Evolutionary conservation across 2,329 filamentous ascomycete species (phyloP), one percentile per base, ranked within the genome.

Genomic region (Xylaria digitata): DNA sequence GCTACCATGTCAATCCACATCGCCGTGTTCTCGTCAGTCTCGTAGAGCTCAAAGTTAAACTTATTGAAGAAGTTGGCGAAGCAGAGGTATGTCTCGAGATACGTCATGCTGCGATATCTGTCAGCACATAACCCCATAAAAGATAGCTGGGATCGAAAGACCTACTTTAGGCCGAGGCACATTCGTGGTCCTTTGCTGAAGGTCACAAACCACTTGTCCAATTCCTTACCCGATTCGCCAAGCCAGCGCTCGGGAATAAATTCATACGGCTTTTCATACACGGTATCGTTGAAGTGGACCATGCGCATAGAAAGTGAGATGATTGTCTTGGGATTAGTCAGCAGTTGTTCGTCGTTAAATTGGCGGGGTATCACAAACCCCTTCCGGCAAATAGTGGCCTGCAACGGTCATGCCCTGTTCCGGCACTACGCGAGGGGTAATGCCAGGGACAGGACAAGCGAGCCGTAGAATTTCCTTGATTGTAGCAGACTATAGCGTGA

Each of bases 211-310:
- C 61, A 69, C n/a, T 65, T 62, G 15, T 69, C 67, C 26, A 69
- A 37, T 30, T 67, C 57, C 37, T 69, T 69, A 4, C 55, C 55
- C 6, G 58, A 48, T 8, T 58, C 45, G 6, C 58, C 61, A 1
- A 69, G 53, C 67, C 67, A 69, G 26, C 67, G 61, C 34, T 69
- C 67, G 6, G 67, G 67, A 7, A 65, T 59, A 34, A 69, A 69
- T 19, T 55, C 57, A 13, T 67, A 40, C 1, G 65, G 61, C 7
- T 69, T 52, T 17, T 37, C 34, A 19, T 58, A 69, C n/a, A 69
- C 21, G 6, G 32, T 21, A 3, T 61, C 56, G 11, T 69, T 64
- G 42, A 57, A 54, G 30, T 62, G 58, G 8, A 69, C 65, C 55
- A 61, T 64, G 2, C 61, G 60, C 40, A 69, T 67, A 11, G 67